Base-by-base conservation (phyloP, 140 eudicot genomes). In the Anethum foeniculum region DNA sequence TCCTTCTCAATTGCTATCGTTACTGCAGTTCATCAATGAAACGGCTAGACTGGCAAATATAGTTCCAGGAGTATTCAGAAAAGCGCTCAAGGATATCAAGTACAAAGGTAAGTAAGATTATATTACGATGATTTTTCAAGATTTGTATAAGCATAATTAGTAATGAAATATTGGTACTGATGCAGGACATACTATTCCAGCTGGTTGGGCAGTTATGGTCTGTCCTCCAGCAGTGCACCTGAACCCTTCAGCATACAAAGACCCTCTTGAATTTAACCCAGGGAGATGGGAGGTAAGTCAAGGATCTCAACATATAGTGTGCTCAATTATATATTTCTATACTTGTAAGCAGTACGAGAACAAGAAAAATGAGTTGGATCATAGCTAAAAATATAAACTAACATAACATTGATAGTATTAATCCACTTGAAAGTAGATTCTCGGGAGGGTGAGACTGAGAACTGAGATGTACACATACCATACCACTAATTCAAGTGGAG, bases 181-280 rank as follows among this genome's bases (percentile, higher is more conserved):
- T 87, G 90, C 91, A 94, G 97, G 84, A 34, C 88, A 89, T 76
- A 94, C 97, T 3, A 94, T 94, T 81, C 98, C 98, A 83, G 91
- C 94, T 76, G 97, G 97, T 83, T 94, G 98, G 98, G 94, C 95
- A 0, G 89, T 94, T 39, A 90, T 94, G 96, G 95, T 94, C 56
- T 90, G 97, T 85, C 97, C 99, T 77, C 97, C 97, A 10, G 93
- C 97, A 19, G 90, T 89, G 28, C 99, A 92, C 86, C 74, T 95
- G 73, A 87, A 95, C 76, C 96, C 97, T 5, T 79, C 79, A 77
- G 85, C 69, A 30, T 92, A 90, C 78, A 84, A 86, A 68, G 82
- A 94, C 86, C 98, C 97, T 49, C 93, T 92, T 47, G 86, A 86
- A 16, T 94, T 94, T 81, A 92, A 94, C 87, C 98, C 98, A 74